Percentiles rank a stretch among this genome's conserved stretches.
Conservation (phyloP, 257 asterid genomes). For the Avicennia marina region DNA sequence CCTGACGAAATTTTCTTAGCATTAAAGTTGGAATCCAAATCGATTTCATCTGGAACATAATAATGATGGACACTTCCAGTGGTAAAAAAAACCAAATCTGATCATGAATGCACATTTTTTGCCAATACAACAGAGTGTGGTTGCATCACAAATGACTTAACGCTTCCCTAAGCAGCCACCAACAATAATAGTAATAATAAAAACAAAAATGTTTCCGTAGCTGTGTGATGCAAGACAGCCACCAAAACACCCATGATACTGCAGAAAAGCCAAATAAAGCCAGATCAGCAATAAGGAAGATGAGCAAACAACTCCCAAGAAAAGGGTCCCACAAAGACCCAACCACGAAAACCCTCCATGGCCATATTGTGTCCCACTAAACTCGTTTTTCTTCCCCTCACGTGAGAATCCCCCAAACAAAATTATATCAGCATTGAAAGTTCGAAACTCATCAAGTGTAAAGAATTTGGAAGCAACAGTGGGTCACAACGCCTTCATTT, state of each 20-base stretch:
- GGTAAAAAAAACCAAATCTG: not conserved
- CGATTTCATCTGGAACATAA: no score
- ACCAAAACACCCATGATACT: slow-evolving; percentile 52
- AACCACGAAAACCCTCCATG: slow-evolving; percentile 23
- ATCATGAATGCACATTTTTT: not conserved
- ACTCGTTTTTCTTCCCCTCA: slow-evolving; percentile 30
- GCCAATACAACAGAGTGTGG: slow-evolving; percentile 3
- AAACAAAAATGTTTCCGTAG: slow-evolving; percentile 26
- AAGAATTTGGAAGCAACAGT: slow-evolving; percentile 46
- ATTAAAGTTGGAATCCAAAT: not conserved
- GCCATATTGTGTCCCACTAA: slow-evolving; percentile 30
- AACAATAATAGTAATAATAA: slow-evolving; percentile 3
- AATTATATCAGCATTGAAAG: no score
- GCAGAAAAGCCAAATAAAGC: slow-evolving; percentile 41
- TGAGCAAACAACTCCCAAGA: slow-evolving; percentile 15
- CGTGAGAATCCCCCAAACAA: slow-evolving; percentile 45
- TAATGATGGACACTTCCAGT: not conserved
- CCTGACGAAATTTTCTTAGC: no score
- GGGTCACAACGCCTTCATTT: slow-evolving; percentile 22
- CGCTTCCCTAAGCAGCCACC: slow-evolving; percentile 73
- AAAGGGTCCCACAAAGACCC: slow-evolving; percentile 10
- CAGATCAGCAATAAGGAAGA: slow-evolving; percentile 21
- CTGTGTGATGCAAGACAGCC: slow-evolving; percentile 56
- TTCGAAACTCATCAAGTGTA: slow-evolving; percentile 25
- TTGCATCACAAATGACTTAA: slow-evolving; percentile 67